phyloP scores from a whole-genome alignment of 257 asterid species.

The Pogostemon cablin region DNA sequence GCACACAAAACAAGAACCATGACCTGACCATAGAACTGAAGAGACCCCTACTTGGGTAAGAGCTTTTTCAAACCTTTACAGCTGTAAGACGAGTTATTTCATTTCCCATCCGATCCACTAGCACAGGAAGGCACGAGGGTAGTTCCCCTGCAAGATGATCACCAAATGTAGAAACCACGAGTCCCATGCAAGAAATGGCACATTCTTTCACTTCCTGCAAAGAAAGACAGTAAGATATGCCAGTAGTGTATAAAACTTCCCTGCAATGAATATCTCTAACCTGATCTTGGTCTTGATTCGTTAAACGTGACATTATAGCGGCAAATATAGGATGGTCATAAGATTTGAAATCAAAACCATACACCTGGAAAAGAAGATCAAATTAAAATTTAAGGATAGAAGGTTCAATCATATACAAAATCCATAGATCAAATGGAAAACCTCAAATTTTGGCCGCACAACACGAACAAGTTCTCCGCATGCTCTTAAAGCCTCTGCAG shows the following conservation, averaged over 20 bases:
- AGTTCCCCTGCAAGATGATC: conserved; percentile 81
- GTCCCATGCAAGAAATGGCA: conserved; percentile 99
- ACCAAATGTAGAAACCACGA: conserved; percentile 92
- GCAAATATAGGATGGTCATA: conserved; percentile 85
- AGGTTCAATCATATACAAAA: conserved; percentile 10
- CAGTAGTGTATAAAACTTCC: conserved; percentile 24
- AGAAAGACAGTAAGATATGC: conserved; percentile 32
- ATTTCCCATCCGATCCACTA: conserved; percentile 99
- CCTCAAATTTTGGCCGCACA: conserved; percentile 88
- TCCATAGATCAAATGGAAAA: conserved; percentile 33
- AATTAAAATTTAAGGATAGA: conserved; percentile 30
- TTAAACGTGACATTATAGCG: conserved; percentile 94
- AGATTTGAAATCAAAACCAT: conserved; percentile 81
- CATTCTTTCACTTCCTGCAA: conserved; percentile 98
- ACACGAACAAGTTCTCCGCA: conserved; percentile 98
- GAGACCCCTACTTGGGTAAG: conserved; percentile 14
- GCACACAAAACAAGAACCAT: conserved; percentile 21
- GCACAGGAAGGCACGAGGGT: conserved; percentile 94
- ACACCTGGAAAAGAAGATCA: conserved; percentile 50
- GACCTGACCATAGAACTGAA: conserved; percentile 23
- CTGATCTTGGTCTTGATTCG: conserved; percentile 99
- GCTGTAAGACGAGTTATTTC: conserved; percentile 98
- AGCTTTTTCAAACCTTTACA: conserved; percentile 73
- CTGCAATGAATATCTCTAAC: conserved; percentile 43
- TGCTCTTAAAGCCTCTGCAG: conserved; percentile 96